phyloP scores from a whole-genome alignment of 257 asterid genomes.

The Sherardia arvensis region DNA sequence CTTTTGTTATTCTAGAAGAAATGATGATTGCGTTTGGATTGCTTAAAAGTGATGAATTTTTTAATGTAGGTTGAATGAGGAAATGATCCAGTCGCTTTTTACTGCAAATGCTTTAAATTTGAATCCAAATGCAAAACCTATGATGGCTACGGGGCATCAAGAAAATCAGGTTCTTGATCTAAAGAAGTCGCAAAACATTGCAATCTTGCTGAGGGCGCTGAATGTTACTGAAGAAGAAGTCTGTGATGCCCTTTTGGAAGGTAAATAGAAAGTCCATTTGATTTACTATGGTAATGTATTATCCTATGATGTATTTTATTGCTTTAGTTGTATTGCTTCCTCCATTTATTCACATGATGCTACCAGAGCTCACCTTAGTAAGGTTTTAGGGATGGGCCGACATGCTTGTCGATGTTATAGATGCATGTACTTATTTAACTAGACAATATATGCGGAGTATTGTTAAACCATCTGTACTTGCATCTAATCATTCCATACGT shows the following conservation, averaged over 20 bases:
- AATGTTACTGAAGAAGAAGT: slow-evolving; percentile 67
- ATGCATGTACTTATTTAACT: background rate
- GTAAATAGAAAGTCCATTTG: slow-evolving; percentile 20
- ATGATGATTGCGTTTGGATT: background rate
- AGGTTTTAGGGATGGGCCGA: background rate
- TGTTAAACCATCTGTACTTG: background rate
- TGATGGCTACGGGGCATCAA: slow-evolving; percentile 23
- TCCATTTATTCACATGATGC: background rate
- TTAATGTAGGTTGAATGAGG: slow-evolving; percentile 61
- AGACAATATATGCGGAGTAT: background rate
- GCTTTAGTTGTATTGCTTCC: background rate
- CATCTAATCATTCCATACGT: no score
- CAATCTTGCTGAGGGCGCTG: slow-evolving; percentile 61
- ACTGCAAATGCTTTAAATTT: slow-evolving; percentile 34
- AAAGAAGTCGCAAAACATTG: slow-evolving; percentile 74
- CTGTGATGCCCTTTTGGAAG: slow-evolving; percentile 74
- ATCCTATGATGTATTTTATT: background rate
- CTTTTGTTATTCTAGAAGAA: no score
- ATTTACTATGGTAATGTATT: background rate
- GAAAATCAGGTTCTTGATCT: slow-evolving; percentile 58
- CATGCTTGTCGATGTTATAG: background rate
- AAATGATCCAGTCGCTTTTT: slow-evolving; percentile 69
- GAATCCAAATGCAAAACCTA: slow-evolving; percentile 25
- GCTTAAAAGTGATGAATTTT: background rate
- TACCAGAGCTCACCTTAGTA: background rate